A percentile compares a stretch with the other conserved stretches of the same genome.
phyloP scores from a whole-genome alignment of 768 basidiomycete species.

The Tulasnella sp. region DNA sequence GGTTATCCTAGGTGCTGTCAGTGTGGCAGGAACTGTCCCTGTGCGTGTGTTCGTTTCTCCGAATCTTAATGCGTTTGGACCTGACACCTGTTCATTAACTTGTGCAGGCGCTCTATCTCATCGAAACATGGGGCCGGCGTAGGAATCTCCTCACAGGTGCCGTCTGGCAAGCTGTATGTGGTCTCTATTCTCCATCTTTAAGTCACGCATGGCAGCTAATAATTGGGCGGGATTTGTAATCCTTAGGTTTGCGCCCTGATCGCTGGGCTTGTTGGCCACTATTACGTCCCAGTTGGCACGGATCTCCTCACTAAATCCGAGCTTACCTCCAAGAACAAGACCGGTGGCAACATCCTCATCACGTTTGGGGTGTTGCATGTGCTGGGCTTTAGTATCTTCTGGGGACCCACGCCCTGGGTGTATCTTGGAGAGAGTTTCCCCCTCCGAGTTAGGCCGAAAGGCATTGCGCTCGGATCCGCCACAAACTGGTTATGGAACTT shows the following conservation, averaged over 20 bases:
- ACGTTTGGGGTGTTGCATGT: slow-evolving; percentile 73
- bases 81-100: background rate
- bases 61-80: background rate
- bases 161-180: slow-evolving; percentile 37
- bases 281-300: slow-evolving; percentile 44
- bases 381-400: slow-evolving; percentile 59
- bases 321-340: slow-evolving; percentile 46
- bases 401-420: slow-evolving; percentile 70
- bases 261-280: slow-evolving; percentile 63
- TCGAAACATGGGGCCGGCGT: slow-evolving; percentile 67
- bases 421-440: slow-evolving; percentile 76
- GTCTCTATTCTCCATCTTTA: background rate
- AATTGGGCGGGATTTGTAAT: background rate
- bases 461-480: slow-evolving; percentile 64
- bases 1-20: slow-evolving; percentile 62
- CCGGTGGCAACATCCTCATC: slow-evolving; percentile 56
- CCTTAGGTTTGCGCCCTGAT: slow-evolving; percentile 21
- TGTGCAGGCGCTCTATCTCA: slow-evolving; percentile 43
- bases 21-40: slow-evolving; percentile 60
- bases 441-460: slow-evolving; percentile 64
- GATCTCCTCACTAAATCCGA: slow-evolving; percentile 26
- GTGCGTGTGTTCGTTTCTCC: slow-evolving; percentile 3
- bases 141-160: slow-evolving; percentile 58
- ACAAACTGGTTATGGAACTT: slow-evolving; percentile 58
- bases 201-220: too few relatives aligned